phyloP scores from a whole-genome alignment of 2,329 filamentous ascomycete genomes.

The Pyrenochaeta sp. region DNA sequence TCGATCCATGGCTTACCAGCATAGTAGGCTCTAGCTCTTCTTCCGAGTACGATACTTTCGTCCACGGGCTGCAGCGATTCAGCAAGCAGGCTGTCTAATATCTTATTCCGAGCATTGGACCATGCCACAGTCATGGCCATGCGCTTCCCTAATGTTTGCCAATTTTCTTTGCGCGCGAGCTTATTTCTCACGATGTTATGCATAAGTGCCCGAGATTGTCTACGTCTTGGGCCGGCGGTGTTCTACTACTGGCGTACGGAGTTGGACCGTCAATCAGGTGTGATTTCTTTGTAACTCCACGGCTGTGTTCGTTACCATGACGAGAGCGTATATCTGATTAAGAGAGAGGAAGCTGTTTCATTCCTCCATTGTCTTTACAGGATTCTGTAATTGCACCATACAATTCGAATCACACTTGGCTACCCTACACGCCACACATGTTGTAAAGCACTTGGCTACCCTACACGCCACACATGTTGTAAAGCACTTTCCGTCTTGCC shows the following conservation, averaged over 20 bases:
- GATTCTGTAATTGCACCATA: too few species aligned
- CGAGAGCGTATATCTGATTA: too few species aligned
- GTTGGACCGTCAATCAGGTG: constrained; percentile 9
- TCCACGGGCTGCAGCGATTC: constrained; percentile 27
- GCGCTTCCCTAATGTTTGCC: constrained; percentile 5
- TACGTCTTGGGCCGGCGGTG: constrained; percentile 16
- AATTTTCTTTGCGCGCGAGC: constrained; percentile 2
- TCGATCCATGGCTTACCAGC: constrained; percentile 31
- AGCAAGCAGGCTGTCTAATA: constrained; percentile 19
- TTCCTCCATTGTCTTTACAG: too few species aligned
- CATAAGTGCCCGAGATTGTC: constrained; percentile 23
- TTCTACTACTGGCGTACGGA: constrained; percentile 23
- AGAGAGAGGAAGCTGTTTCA: too few species aligned
- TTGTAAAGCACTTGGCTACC: too few species aligned
- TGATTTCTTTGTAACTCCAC: constrained; percentile 2
- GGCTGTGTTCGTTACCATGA: not conserved
- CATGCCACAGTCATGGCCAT: not conserved
- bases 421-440: too few species aligned
- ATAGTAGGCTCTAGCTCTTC: constrained; percentile 22
- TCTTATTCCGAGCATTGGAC: not conserved
- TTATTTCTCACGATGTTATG: constrained; percentile 23
- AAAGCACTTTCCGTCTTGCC: too few species aligned
- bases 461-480: too few species aligned
- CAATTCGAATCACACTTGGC: too few species aligned
- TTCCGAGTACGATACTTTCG: constrained; percentile 26